Conservation (phyloP, 129 eudicot species). For the Scalesia atractyloides region DNA sequence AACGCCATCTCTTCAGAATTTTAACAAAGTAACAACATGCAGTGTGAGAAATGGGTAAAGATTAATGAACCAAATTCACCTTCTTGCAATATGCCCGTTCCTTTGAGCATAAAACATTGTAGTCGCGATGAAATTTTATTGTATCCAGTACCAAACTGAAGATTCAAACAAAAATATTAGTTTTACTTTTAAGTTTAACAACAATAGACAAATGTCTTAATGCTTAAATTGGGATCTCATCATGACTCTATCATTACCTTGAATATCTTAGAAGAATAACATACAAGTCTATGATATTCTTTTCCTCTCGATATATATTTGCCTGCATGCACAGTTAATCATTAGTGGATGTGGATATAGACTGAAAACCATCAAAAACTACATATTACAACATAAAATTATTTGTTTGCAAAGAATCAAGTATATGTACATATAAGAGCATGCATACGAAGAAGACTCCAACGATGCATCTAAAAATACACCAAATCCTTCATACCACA, state of each 20-base stretch:
- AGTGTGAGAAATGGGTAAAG: not conserved
- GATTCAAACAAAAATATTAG: slow-evolving; percentile 11
- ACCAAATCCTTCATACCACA: slow-evolving; percentile 10
- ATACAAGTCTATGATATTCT: slow-evolving; percentile 79
- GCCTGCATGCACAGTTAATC: slow-evolving; percentile 53
- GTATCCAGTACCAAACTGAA: slow-evolving; percentile 90
- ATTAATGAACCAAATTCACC: slow-evolving; percentile 44
- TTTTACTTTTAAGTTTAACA: not conserved
- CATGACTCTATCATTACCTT: slow-evolving; percentile 52
- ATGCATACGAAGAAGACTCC: slow-evolving; percentile 18
- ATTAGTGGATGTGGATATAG: slow-evolving; percentile 8
- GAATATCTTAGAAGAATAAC: slow-evolving; percentile 89
- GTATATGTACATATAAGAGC: slow-evolving; percentile 14
- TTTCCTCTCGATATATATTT: slow-evolving; percentile 75
- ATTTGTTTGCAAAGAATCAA: not conserved
- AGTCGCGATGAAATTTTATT: slow-evolving; percentile 87
- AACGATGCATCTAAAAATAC: slow-evolving; percentile 10
- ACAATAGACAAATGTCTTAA: slow-evolving; percentile 16
- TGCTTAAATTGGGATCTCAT: slow-evolving; percentile 1
- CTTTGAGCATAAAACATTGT: slow-evolving; percentile 50
- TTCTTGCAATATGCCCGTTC: slow-evolving; percentile 63
- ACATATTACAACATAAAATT: slow-evolving; percentile 7
- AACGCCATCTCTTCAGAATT: slow-evolving; percentile 13
- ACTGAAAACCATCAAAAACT: not conserved
- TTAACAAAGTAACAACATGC: slow-evolving; percentile 17